These are phyloP conservation scores for Pichia sp. DNA, from an alignment of 1,139 yeast genomes.

Conservation along the genomic window DNA sequence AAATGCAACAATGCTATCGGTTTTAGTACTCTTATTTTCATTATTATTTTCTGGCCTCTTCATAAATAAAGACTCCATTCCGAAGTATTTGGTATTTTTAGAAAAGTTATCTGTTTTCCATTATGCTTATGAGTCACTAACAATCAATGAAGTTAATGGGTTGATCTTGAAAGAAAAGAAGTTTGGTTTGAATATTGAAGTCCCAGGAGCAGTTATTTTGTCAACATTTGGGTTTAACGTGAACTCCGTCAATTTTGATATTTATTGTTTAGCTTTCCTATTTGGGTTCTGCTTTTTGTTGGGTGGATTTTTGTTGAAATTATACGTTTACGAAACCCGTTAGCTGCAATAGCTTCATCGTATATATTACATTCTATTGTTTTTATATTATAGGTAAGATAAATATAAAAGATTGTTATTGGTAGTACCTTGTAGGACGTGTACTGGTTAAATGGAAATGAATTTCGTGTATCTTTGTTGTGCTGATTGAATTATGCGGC, in stretches of 20 bases:
- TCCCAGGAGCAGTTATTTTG: conserved; percentile 96
- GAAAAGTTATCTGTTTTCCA: conserved; percentile 88
- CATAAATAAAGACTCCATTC: conserved; percentile 72
- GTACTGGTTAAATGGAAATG: no score
- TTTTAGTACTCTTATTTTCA: conserved; percentile 72
- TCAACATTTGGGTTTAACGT: conserved; percentile 93
- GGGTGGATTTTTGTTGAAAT: conserved; percentile 72
- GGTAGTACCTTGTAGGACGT: no score
- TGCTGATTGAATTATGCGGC: no score
- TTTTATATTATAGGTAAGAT: no score
- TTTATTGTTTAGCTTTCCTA: conserved; percentile 35
- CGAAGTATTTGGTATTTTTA: conserved; percentile 64
- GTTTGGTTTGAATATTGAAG: conserved; percentile 88
- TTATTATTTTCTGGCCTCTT: conserved; percentile 88
- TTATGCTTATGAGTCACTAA: conserved; percentile 87
- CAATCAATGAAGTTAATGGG: conserved; percentile 90
- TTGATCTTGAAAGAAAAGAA: conserved; percentile 79
- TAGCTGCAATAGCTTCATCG: no score
- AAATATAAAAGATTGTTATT: no score
- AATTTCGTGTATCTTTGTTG: no score
- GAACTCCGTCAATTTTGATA: conserved; percentile 63
- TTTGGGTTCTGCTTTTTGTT: conserved; percentile 39
- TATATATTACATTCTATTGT: no score
- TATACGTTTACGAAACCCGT: conserved; percentile 53
- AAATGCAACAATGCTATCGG: conserved; percentile 85